Evolutionary conservation across 2,329 filamentous ascomycete genomes (phyloP).

Genomic region (Didymella lethalis): DNA sequence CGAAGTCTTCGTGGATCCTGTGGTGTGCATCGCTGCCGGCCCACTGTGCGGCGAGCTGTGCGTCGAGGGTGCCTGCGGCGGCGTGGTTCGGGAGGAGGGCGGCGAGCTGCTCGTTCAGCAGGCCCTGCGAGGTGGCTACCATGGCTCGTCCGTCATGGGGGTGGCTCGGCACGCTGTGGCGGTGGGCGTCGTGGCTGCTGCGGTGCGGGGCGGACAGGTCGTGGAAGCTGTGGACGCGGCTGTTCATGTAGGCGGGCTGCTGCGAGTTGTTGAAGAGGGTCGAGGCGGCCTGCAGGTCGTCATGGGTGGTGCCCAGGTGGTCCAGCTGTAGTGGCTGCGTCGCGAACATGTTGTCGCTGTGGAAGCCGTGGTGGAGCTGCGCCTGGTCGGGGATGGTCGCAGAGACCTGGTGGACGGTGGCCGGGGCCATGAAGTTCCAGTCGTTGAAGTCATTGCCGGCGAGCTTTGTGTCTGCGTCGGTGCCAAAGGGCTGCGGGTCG

Average conservation of each 20-base stretch:
- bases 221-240: conserved; percentile 33
- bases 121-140: conserved; percentile 36
- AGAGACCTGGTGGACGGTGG: conserved; percentile 46
- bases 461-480: conserved; percentile 33
- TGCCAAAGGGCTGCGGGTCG: conserved; percentile 25
- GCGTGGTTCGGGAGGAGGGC: conserved; percentile 41
- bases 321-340: conserved; percentile 13
- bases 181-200: conserved; percentile 30
- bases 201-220: conserved; percentile 25
- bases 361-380: conserved; percentile 39
- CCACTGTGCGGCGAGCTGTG: conserved; percentile 41
- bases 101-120: conserved; percentile 42
- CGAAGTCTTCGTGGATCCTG: conserved; percentile 29
- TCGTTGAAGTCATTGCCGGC: conserved; percentile 35
- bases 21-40: conserved; percentile 30
- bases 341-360: conserved; percentile 32
- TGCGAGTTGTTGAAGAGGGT: conserved; percentile 46
- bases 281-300: conserved; percentile 44
- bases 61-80: conserved; percentile 39
- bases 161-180: conserved; percentile 7
- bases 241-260: conserved; percentile 28
- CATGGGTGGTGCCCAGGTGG: conserved; percentile 38
- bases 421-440: conserved; percentile 43
- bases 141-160: conserved; percentile 25
- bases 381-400: conserved; percentile 47